phyloP scores from a whole-genome alignment of 768 basidiomycete species.

The Rhodotorula graminis region DNA sequence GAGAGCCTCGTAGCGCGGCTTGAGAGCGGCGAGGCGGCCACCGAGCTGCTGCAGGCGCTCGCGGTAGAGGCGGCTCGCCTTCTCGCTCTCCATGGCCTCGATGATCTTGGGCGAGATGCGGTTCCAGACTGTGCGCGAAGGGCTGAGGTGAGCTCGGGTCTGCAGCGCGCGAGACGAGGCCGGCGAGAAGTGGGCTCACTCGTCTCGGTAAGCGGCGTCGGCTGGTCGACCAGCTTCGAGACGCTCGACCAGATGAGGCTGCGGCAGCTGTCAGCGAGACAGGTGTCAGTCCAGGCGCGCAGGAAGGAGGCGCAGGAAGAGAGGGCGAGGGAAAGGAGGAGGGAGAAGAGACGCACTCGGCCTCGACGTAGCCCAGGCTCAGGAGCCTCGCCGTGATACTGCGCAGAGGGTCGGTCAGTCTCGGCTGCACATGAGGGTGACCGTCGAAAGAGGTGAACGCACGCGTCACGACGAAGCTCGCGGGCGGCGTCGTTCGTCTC shows the following conservation, averaged over 20 bases:
- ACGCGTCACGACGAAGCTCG: background rate
- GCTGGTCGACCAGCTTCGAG: background rate
- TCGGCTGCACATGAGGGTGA: no score
- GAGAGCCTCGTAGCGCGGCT: background rate
- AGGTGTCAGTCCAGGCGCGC: no score
- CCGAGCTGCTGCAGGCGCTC: background rate
- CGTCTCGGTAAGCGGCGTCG: background rate
- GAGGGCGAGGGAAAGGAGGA: no score
- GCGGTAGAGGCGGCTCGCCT: background rate
- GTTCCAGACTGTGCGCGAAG: background rate
- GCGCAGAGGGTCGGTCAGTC: background rate
- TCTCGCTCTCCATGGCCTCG: background rate
- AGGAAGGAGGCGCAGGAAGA: no score
- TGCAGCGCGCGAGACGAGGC: background rate
- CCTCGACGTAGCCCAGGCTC: background rate
- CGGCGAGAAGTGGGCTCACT: background rate
- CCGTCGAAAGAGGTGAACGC: no score
- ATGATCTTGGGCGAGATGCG: background rate
- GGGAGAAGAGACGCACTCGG: background rate
- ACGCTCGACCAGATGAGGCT: background rate
- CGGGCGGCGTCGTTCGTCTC: background rate
- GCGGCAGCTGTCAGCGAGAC: no score
- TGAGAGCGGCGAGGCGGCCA: background rate
- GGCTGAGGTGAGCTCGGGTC: background rate
- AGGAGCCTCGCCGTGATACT: background rate